A percentile compares a stretch with the other conserved stretches of the same genome.
phyloP scores from a whole-genome alignment of 805 yeast genomes.

The Saccharomycopsis schoenii region DNA sequence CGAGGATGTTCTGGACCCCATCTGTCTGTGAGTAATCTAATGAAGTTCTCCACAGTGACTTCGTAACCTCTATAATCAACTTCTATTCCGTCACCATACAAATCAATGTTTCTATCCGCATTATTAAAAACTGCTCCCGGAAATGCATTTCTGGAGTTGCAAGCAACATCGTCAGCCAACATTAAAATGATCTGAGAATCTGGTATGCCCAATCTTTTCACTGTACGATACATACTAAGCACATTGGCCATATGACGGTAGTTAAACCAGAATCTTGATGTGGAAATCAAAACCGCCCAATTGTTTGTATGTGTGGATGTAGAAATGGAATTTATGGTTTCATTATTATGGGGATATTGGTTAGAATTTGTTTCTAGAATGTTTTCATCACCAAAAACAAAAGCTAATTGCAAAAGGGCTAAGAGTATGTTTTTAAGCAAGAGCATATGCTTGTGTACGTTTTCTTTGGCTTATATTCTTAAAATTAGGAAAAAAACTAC shows the following conservation, averaged over 20 bases:
- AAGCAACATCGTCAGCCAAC: constrained; percentile 95
- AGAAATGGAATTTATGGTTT: not conserved
- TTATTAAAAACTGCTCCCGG: constrained; percentile 96
- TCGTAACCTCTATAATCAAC: constrained; percentile 97
- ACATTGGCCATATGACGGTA: constrained; percentile 97
- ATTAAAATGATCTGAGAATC: constrained; percentile 94
- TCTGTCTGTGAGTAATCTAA: constrained; percentile 86
- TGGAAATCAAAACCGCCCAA: constrained; percentile 86
- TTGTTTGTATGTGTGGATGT: constrained; percentile 46
- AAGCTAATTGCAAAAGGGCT: not conserved
- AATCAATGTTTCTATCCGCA: constrained; percentile 81
- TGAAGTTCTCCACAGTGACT: constrained; percentile 93
- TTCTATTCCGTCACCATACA: constrained; percentile 90
- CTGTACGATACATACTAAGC: constrained; percentile 88
- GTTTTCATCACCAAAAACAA: not conserved
- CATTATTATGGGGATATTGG: not conserved
- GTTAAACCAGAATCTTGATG: constrained; percentile 97
- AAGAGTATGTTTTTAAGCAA: not conserved
- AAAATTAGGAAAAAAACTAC: too few relatives aligned
- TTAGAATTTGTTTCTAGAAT: not conserved
- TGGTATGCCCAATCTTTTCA: constrained; percentile 91
- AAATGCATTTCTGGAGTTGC: constrained; percentile 91
- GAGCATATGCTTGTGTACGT: not conserved
- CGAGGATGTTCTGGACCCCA: constrained; percentile 94
- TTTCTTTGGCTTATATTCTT: too few relatives aligned